Conservation (phyloP, 768 basidiomycete species). For the Macrolepiota dolichaula region DNA sequence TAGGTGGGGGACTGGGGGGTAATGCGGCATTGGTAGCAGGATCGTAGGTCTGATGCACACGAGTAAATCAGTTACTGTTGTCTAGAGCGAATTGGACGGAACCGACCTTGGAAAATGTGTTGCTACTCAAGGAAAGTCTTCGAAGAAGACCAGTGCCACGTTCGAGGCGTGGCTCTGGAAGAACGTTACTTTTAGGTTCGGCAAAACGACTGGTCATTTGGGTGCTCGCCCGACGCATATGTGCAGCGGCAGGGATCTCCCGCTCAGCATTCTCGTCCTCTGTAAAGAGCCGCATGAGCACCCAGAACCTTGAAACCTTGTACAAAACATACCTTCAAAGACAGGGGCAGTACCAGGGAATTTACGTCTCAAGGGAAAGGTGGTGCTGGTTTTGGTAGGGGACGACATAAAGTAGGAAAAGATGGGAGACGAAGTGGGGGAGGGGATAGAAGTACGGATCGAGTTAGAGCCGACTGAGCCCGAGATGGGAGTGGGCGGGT, state of each 20-base stretch:
- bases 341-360: slow-evolving; percentile 49
- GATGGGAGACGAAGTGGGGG: slow-evolving; percentile 67
- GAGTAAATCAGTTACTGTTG: slow-evolving; percentile 9
- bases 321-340: slow-evolving; percentile 51
- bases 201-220: slow-evolving; percentile 51
- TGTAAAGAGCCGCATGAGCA: not conserved
- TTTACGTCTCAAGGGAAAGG: slow-evolving; percentile 62
- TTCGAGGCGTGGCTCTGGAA: slow-evolving; percentile 53
- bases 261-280: slow-evolving; percentile 36
- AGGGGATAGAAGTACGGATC: slow-evolving; percentile 43
- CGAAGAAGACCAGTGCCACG: slow-evolving; percentile 71
- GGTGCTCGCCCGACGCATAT: slow-evolving; percentile 63
- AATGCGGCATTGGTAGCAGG: slow-evolving; percentile 22
- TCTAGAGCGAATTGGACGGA: slow-evolving; percentile 12
- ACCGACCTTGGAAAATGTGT: slow-evolving; percentile 55
- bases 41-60: slow-evolving; percentile 23
- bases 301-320: not conserved
- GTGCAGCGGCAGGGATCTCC: slow-evolving; percentile 39
- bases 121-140: slow-evolving; percentile 70
- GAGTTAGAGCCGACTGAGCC: slow-evolving; percentile 37
- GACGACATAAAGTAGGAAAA: slow-evolving; percentile 66
- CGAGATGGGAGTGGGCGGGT: slow-evolving; percentile 50
- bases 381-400: slow-evolving; percentile 48
- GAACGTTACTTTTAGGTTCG: slow-evolving; percentile 29
- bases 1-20: slow-evolving; percentile 49